Evolutionary conservation across 192 early-diverging fungal genomes (phyloP), one percentile per base, ranked within the genome.

Genomic region (Tieghemiomyces parasiticus): DNA sequence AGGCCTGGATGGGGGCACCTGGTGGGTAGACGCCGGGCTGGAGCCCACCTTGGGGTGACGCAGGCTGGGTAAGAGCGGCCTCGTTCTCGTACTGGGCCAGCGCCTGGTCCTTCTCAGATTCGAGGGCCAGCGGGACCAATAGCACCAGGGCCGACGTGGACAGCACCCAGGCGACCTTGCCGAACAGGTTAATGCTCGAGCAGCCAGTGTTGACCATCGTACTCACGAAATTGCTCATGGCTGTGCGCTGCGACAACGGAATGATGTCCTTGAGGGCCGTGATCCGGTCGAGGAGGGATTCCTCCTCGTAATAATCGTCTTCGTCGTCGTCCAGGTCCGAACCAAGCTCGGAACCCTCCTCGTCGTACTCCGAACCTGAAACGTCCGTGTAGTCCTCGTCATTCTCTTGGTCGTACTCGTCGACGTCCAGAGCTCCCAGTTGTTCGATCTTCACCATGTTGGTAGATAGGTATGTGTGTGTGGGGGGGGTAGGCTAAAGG

Each of bases 121-220:
- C 93, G 49, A 90, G 69, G 12, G 88, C 88, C 44, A 96, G 74
- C 38, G 93, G 93, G 61, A 93, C 70, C 48, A 87, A 79, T 14
- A 96, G 69, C 3, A 96, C 71, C 60, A 93, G 65, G 25, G 87
- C 90, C 44, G 79, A 82, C 24, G 91, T 96, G 29, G 90, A 88
- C 24, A 93, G 66, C 13, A 96, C 82, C 93, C 93, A 96, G 34
- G 85, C 79, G 24, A 81, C 80, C 70, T 89, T 91, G 29, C 91
- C 91, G 24, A 82, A 74, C 67, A 88, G 76, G 22, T 74, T 73
- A 31, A 78, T 71, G 34, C 79, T 75, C 52, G 71, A 67, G 58
- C 65, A 70, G 30, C 83, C 77, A 75, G 78, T 83, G 45, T 73
- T 74, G 42, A 70, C 72, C 31, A 84, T 60, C 0, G 74, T 71